These are phyloP conservation scores for Rhodamnia argentea DNA, from an alignment of 345 rosid species.

Conservation along the genomic window DNA sequence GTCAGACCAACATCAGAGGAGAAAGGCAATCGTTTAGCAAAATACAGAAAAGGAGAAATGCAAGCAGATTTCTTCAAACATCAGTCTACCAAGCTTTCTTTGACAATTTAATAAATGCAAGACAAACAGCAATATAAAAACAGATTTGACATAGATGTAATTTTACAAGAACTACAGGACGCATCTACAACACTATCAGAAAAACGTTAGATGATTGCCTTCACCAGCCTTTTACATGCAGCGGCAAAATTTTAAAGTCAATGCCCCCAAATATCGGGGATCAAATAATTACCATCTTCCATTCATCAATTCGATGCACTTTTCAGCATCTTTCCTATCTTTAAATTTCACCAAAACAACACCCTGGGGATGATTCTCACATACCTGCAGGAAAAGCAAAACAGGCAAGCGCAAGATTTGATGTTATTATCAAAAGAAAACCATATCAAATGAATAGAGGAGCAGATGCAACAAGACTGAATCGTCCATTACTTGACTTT, in stretches of 20 bases:
- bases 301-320: conserved; percentile 85
- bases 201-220: not conserved
- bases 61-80: not conserved
- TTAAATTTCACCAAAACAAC: conserved; percentile 79
- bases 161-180: not conserved
- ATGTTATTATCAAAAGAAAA: not conserved
- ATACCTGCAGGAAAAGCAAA: conserved; percentile 39
- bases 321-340: conserved; percentile 80
- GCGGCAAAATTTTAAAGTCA: not conserved
- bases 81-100: not conserved
- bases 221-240: not conserved
- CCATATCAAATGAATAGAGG: not conserved
- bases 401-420: not conserved
- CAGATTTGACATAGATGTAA: not conserved
- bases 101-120: not conserved
- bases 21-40: not conserved
- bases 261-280: not conserved
- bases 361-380: conserved; percentile 84
- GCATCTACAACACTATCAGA: not conserved
- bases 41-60: not conserved
- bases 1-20: not conserved
- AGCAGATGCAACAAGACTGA: not conserved
- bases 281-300: conserved; percentile 67
- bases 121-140: not conserved
- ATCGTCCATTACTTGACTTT: not conserved